These are phyloP conservation scores for Pichia deserticola DNA, from an alignment of 805 yeast genomes.

Conservation along the genomic window DNA sequence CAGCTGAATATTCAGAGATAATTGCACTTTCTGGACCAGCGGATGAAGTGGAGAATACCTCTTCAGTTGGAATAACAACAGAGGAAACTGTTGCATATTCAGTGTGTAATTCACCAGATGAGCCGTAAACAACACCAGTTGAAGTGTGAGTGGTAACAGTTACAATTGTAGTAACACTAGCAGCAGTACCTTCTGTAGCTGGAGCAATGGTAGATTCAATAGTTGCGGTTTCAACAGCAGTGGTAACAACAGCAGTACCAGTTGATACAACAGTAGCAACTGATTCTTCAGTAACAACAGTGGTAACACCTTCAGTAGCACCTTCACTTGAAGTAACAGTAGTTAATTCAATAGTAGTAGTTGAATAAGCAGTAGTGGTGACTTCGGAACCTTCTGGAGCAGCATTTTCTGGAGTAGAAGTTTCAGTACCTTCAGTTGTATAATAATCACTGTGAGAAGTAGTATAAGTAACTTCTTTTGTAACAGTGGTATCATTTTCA, in stretches of 20 bases:
- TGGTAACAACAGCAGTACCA: too few species aligned
- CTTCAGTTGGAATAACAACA: neutral
- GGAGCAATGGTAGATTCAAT: too few species aligned
- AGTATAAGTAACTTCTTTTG: conserved; percentile 8
- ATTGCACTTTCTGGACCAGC: neutral
- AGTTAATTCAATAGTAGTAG: conserved; percentile 7
- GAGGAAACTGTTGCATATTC: neutral
- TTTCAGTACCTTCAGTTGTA: neutral
- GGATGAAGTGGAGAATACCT: neutral
- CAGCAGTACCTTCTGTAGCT: too few species aligned
- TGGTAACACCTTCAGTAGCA: neutral
- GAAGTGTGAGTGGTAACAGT: neutral
- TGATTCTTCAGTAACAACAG: neutral
- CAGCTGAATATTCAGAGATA: neutral
- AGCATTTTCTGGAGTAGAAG: too few species aligned
- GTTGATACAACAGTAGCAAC: neutral
- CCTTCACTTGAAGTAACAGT: conserved; percentile 6
- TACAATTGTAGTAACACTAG: neutral
- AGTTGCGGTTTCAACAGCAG: too few species aligned
- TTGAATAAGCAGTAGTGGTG: neutral
- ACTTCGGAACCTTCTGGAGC: too few species aligned
- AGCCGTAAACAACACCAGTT: too few species aligned
- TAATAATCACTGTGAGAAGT: conserved; percentile 9
- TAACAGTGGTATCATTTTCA: conserved; percentile 6
- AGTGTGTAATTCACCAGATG: too few species aligned